phyloP scores from a whole-genome alignment of 2,329 filamentous ascomycete genomes.

The Alternaria consortialis region DNA sequence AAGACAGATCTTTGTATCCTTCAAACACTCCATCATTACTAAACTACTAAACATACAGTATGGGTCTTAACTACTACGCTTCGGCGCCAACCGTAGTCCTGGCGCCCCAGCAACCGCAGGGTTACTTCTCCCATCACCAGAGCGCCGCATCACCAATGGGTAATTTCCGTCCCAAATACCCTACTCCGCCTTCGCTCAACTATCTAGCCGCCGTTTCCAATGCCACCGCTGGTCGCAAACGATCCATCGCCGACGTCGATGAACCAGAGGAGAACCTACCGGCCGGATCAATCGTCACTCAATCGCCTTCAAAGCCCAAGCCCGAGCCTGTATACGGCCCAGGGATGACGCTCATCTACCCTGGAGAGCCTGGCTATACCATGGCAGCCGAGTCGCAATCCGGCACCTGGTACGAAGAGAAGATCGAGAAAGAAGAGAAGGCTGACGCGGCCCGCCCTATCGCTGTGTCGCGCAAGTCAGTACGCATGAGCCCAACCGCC shows the following conservation, averaged over 20 bases:
- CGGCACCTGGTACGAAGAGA: conserved; percentile 77
- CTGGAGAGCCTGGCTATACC: conserved; percentile 65
- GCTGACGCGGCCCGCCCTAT: conserved; percentile 55
- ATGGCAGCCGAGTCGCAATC: conserved; percentile 72
- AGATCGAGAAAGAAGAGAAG: conserved; percentile 62
- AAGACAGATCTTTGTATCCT: conserved; percentile 46
- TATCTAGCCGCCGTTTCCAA: conserved; percentile 54
- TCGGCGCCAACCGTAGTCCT: conserved; percentile 59
- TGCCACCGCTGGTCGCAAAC: conserved; percentile 71
- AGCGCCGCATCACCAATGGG: conserved; percentile 47
- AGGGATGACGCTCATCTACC: conserved; percentile 77
- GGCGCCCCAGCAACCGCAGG: conserved; percentile 52
- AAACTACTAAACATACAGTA: conserved; percentile 54
- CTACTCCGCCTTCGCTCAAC: conserved; percentile 55
- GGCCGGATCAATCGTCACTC: conserved; percentile 59
- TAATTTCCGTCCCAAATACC: conserved; percentile 51
- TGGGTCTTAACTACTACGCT: conserved; percentile 58
- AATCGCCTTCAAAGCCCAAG: conserved; percentile 64
- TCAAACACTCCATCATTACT: conserved; percentile 35
- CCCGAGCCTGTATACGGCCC: conserved; percentile 74
- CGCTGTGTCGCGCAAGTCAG: conserved; percentile 69
- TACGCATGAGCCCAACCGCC: conserved; percentile 59
- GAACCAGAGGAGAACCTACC: conserved; percentile 68
- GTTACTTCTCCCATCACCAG: conserved; percentile 47
- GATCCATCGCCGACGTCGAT: conserved; percentile 79